Base-by-base conservation (phyloP, 345 rosid genomes). In the Litchi chinensis region DNA sequence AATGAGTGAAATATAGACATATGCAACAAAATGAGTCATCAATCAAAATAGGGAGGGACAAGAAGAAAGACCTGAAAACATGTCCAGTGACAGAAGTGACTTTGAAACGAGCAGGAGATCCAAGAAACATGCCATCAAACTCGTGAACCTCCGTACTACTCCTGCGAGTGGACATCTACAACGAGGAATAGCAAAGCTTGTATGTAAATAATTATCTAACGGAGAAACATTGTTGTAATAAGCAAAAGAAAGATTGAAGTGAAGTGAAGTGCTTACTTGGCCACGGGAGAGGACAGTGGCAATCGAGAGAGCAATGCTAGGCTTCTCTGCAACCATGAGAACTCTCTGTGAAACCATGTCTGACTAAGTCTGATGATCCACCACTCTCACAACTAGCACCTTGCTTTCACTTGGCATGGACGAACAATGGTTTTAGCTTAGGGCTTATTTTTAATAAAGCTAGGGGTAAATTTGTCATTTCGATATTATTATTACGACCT, bases 11-110 rank as follows among this genome's bases (percentile, higher is more conserved):
- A 64, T 57, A 10, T 10, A 70, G 70, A 63, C 65, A 74, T 13
- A 10, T 6, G n/a, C 40, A 68, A 74, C 2, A 71, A 65, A 50
- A 32, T 32, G 37, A 1, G 37, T 32, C 37, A 32, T 0, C 37
- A 32, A 32, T 32, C 37, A 32, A 32, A 32, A 32, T 32, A 32
- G 37, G 37, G 37, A 32, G 37, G 37, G 39, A n/a, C 43, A 54
- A 76, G 74, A 78, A 79, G 72, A 77, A 80, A 65, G 57, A 95
- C 99, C 99, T 92, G 93, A 95, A 95, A 78, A 95, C 94, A 83
- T 95, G 99, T 46, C 99, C 98, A 26, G 88, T 88, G 15, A 95
- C 99, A 56, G 98, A 95, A 56, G 99, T 93, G 16, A 95, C 93
- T 92, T 87, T 87, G 68, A 78, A 90, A 64, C 86, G 88, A 1